These are phyloP conservation scores for Colletotrichum liaoningense DNA, from an alignment of 2,329 filamentous ascomycete genomes.

Conservation along the genomic window DNA sequence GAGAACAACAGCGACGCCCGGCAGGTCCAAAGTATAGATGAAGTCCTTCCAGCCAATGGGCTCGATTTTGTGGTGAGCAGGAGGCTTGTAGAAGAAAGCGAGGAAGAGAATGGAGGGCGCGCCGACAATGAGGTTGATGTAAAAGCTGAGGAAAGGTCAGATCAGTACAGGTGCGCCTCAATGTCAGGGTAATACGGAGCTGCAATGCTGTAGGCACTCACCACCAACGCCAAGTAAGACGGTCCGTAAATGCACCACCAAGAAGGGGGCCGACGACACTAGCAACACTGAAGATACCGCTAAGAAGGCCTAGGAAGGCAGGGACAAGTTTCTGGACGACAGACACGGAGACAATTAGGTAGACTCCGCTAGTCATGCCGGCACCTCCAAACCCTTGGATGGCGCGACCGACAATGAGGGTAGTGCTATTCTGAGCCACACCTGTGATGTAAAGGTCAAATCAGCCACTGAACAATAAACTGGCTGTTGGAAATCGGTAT, in stretches of 20 bases:
- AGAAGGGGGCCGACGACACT: conserved; percentile 46
- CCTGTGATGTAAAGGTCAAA: too few species aligned
- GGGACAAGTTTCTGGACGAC: too few species aligned
- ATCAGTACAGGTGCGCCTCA: too few species aligned
- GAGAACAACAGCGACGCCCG: conserved; percentile 57
- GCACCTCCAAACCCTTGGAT: conserved; percentile 18
- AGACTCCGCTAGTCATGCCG: conserved; percentile 46
- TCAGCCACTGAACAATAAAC: too few species aligned
- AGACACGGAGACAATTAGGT: conserved; percentile 42
- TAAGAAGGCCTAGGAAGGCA: conserved; percentile 43
- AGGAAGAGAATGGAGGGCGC: conserved; percentile 42
- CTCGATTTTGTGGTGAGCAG: conserved; percentile 35
- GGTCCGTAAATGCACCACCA: conserved; percentile 48
- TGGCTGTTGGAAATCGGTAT: too few species aligned
- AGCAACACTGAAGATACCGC: conserved; percentile 45
- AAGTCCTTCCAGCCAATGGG: conserved; percentile 38
- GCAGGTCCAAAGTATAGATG: conserved; percentile 44
- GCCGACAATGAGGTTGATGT: conserved; percentile 41
- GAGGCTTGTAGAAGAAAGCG: conserved; percentile 37
- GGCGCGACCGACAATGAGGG: conserved; percentile 23
- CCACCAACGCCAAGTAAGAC: conserved; percentile 37
- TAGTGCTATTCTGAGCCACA: neutral
- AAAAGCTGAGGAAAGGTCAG: neutral
- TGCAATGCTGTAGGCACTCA: too few species aligned
- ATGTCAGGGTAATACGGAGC: too few species aligned